These are phyloP conservation scores for Cruciata laevipes DNA, from an alignment of 257 asterid species.

Conservation along the genomic window DNA sequence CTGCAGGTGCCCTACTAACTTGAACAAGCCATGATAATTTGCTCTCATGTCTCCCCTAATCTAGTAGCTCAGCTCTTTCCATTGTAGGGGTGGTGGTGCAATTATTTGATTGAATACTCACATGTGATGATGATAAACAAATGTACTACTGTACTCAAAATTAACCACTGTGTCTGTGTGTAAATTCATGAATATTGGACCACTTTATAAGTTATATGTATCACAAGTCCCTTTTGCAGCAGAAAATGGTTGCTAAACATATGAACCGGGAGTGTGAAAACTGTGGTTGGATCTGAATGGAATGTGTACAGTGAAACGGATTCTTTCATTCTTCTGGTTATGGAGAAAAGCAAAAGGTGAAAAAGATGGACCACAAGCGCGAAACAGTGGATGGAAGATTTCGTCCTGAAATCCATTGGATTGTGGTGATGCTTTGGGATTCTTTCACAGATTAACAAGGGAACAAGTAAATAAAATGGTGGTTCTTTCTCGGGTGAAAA, in stretches of 20 bases:
- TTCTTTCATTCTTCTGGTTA: constrained; percentile 3
- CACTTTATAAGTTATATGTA: too few relatives aligned
- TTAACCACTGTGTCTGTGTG: background rate
- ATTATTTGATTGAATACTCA: too few relatives aligned
- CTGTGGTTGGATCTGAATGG: constrained; percentile 34
- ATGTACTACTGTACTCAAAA: too few relatives aligned
- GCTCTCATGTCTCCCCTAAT: constrained; percentile 1
- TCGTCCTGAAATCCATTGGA: constrained; percentile 41
- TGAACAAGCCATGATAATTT: background rate
- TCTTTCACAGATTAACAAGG: background rate
- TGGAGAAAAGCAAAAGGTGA: constrained; percentile 17
- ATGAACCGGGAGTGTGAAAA: too few relatives aligned
- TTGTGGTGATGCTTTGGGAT: constrained; percentile 10
- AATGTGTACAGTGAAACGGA: constrained; percentile 30
- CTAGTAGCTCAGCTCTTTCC: background rate
- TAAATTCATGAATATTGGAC: background rate
- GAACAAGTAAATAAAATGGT: background rate
- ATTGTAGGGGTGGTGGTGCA: background rate
- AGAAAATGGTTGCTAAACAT: too few relatives aligned
- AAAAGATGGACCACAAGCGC: constrained; percentile 26
- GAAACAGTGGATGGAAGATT: constrained; percentile 13
- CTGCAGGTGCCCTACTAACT: constrained; percentile 2
- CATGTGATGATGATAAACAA: background rate
- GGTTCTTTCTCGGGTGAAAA: background rate
- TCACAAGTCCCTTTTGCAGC: background rate